A percentile compares a stretch with the other conserved stretches of the same genome.
Conservation (phyloP, 768 basidiomycete genomes). For the Calocybe gangraenosa region DNA sequence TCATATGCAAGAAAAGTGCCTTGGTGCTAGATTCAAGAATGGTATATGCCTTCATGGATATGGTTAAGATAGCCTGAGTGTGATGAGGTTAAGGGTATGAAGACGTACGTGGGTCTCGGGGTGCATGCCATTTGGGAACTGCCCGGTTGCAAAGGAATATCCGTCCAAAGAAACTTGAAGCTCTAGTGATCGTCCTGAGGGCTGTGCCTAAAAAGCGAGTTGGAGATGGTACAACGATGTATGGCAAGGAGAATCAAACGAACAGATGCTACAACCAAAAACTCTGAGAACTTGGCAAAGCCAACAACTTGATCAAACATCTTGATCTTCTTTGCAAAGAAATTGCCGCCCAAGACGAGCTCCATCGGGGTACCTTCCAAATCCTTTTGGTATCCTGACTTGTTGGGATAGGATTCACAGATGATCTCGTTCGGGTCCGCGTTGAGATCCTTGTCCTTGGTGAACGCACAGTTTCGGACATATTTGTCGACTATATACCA, state of each 20-base stretch:
- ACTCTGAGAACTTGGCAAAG: conserved; percentile 96
- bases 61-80: neutral
- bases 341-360: conserved; percentile 73
- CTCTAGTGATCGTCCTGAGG: conserved; percentile 57
- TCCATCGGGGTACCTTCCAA: conserved; percentile 69
- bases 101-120: conserved; percentile 88
- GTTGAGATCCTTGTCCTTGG: conserved; percentile 69
- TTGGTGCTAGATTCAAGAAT: conserved; percentile 92
- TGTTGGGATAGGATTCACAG: conserved; percentile 84
- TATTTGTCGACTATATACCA: conserved; percentile 84
- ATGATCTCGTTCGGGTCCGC: conserved; percentile 87
- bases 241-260: neutral
- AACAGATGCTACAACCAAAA: conserved; percentile 92
- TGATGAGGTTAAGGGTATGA: conserved; percentile 7
- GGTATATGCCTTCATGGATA: conserved; percentile 69
- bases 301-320: conserved; percentile 89
- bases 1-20: conserved; percentile 93
- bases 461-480: conserved; percentile 91
- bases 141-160: conserved; percentile 73
- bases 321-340: conserved; percentile 65
- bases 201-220: conserved; percentile 37
- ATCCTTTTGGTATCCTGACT: conserved; percentile 70
- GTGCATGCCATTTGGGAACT: conserved; percentile 88
- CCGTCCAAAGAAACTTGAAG: conserved; percentile 94
- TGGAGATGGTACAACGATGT: neutral